Base-by-base conservation (phyloP, 2,329 filamentous ascomycete species). In the Aspergillus sp. region DNA sequence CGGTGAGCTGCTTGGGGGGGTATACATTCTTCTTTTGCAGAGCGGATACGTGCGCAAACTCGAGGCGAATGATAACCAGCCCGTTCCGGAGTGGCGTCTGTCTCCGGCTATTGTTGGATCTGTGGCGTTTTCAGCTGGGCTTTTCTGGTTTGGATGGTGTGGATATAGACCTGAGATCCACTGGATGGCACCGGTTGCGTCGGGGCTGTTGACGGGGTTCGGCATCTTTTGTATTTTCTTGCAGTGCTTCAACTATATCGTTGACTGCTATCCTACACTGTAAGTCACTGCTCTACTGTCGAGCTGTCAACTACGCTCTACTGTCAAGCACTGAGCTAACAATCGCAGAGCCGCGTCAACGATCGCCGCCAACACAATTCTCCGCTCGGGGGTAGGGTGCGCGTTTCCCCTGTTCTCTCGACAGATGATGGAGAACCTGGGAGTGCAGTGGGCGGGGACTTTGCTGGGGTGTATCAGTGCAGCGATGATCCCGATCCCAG, bases 181-280 rank as follows among this genome's bases (percentile, higher is more conserved):
- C 57, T 75, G 72, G 71, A 70, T 58, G 51, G 56, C 51, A 1
- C 56, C 56, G 2, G 35, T 55, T 17, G 19, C 56, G 7, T 58
- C 56, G 6, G 56, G 56, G 6, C 11, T 58, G 14, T 27, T 58
- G 15, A 55, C 56, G 19, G 56, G 56, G 6, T 54, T 58, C 23
- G 56, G 56, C 5, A 58, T 58, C 14, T 58, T 58, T n/a, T 58
- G 56, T 47, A 58, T 58, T n/a, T 58, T 58, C 40, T 8, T 58
- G 27, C 56, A 58, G 51, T 58, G 51, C n/a, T 58, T 58, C 40
- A 75, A 74, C 55, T 74, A 77, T 41, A 57, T 78, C 23, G 68
- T 78, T 6, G 75, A 77, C 54, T 72, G 73, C 3, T 78, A 77
- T 57, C 66, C 76, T 12, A 72, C 68, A 5, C 61, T 77, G 75